Conservation (phyloP, 2,329 filamentous ascomycete genomes). For the Xenoacremonium recifei region DNA sequence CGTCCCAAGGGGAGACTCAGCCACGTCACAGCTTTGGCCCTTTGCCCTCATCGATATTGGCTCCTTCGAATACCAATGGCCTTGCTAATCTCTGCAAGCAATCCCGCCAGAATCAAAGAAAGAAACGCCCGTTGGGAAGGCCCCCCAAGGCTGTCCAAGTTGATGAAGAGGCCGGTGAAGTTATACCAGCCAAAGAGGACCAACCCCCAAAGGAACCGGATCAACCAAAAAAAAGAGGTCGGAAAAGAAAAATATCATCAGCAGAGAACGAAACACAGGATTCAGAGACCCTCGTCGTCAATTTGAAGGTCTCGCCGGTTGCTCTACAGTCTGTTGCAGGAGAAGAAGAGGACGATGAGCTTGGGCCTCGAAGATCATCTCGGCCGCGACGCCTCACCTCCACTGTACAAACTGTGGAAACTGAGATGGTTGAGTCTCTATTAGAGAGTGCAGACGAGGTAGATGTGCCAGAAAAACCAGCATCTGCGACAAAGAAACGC, state of each 20-base stretch:
- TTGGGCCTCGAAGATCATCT: background rate
- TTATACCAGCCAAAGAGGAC: background rate
- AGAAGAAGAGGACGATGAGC: background rate
- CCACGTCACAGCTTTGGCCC: conserved; percentile 17
- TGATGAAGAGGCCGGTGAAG: background rate
- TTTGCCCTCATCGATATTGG: conserved; percentile 3
- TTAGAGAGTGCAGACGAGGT: conserved; percentile 1
- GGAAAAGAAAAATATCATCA: too few species aligned
- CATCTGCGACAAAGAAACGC: conserved; percentile 25
- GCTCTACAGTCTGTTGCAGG: conserved; percentile 1
- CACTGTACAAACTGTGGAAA: conserved; percentile 3
- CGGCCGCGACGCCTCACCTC: conserved; percentile 1
- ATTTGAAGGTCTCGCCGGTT: conserved; percentile 9
- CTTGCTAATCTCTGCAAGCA: conserved; percentile 26
- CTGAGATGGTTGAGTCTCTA: background rate
- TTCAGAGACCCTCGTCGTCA: conserved; percentile 6
- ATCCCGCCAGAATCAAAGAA: conserved; percentile 13
- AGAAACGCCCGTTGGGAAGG: background rate
- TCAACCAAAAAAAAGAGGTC: background rate
- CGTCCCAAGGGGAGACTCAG: background rate
- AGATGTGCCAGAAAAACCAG: conserved; percentile 1
- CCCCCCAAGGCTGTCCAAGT: background rate
- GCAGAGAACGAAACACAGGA: background rate
- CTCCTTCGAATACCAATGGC: conserved; percentile 8
- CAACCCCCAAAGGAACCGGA: background rate